Base-by-base conservation (phyloP, 192 early-diverging fungal genomes). In the Umbelopsis ramanniana region DNA sequence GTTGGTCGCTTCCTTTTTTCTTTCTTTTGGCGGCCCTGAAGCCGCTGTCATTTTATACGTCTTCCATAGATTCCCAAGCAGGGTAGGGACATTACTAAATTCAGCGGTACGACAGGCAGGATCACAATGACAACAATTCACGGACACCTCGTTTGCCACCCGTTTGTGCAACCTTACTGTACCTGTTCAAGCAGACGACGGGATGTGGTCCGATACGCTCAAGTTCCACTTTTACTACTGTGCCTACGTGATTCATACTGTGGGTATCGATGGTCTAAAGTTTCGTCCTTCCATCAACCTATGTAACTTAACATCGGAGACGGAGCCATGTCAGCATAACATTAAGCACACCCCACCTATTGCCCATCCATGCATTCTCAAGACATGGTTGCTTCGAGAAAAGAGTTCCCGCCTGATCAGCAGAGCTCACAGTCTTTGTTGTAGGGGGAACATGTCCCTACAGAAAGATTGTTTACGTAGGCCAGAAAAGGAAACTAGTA, bases 71-170 rank as follows among this genome's bases (percentile, higher is more conserved):
- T 14, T 50, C 29, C 57, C 57, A 63, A 63, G 17, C 29, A 37
- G 24, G 57, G 57, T 29, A 63, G 57, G 57, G 33, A 63, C 57
- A 63, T 63, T 63, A 35, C 57, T 63, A 63, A 37, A 63, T 29
- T 19, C 17, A 35, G 57, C 23, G 57, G 33, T 63, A 19, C 57
- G 12, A 63, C 57, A 37, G 57, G 35, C 29, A 63, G 33, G 57
- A 63, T 63, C 57, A 63, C 57, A 63, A 63, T 63, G 57, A 63
- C 57, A 63, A 63, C 57, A 63, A 63, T 63, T 63, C 57, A 63
- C 57, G 57, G 57, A 63, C 57, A 35, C 57, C 6, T 43, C 40
- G 40, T 43, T 63, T 35, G 57, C 57, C 57, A n/a, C 29, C 17
- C 57, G 57, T 37, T 29, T 63, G 26, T 8, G 4, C 57, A 19